phyloP scores from a whole-genome alignment of 257 asterid species.

The Solanum sparsipilum region DNA sequence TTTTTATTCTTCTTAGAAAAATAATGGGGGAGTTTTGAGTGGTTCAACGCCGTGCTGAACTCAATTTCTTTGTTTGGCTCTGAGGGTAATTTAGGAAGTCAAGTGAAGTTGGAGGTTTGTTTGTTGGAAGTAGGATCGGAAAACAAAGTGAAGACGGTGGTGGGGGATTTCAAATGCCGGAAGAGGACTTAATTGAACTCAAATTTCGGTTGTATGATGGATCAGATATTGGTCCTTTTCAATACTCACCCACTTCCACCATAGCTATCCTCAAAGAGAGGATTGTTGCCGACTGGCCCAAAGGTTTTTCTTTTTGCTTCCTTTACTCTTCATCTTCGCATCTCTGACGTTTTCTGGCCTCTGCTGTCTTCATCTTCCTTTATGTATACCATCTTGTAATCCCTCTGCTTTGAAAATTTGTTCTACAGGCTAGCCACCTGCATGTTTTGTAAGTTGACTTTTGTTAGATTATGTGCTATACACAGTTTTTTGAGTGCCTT shows the following conservation, averaged over 20 bases:
- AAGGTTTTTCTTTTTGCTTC: constrained; percentile 8
- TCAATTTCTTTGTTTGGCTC: background rate
- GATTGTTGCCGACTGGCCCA: constrained; percentile 40
- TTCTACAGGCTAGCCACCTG: too few relatives aligned
- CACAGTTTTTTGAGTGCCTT: background rate
- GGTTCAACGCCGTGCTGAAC: background rate
- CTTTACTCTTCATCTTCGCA: background rate
- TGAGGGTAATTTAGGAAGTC: background rate
- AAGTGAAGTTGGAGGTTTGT: background rate
- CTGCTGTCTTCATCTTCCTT: background rate
- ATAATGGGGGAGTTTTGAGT: background rate
- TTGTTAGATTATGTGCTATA: background rate
- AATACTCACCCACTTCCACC: constrained; percentile 80
- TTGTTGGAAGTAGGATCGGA: background rate
- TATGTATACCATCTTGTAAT: background rate
- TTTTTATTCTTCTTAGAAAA: background rate
- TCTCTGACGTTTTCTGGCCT: background rate
- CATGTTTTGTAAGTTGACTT: background rate
- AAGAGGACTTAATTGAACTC: constrained; percentile 51
- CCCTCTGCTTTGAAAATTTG: background rate
- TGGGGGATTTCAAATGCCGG: constrained; percentile 26
- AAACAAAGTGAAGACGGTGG: background rate
- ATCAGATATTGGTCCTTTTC: constrained; percentile 90
- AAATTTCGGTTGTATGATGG: constrained; percentile 93
- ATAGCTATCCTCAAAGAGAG: constrained; percentile 82